phyloP scores from a whole-genome alignment of 2,329 filamentous ascomycete genomes.

The Calonectria pauciramosa region DNA sequence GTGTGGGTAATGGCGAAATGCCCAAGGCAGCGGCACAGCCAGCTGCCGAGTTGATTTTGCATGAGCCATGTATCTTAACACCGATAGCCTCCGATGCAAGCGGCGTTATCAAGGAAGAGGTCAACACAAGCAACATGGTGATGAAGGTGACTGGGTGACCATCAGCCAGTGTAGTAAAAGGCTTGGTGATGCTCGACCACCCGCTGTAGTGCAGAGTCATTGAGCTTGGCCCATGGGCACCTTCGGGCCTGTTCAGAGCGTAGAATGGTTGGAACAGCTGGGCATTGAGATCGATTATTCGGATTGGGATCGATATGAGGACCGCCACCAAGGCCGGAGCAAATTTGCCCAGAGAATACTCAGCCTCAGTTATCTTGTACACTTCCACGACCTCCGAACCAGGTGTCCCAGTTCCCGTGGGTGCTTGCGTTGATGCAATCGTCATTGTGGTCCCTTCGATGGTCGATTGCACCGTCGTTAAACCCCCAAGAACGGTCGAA shows the following conservation, averaged over 20 bases:
- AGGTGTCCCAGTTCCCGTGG: neutral
- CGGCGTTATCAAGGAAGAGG: constrained; percentile 31
- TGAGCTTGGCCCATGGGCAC: constrained; percentile 56
- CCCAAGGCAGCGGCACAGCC: constrained; percentile 40
- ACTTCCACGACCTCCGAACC: constrained; percentile 10
- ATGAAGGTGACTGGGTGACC: constrained; percentile 51
- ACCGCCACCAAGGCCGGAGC: constrained; percentile 57
- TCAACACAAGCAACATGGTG: constrained; percentile 26
- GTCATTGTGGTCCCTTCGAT: constrained; percentile 1
- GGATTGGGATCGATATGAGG: constrained; percentile 54
- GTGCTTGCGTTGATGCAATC: neutral
- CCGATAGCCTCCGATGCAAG: constrained; percentile 40
- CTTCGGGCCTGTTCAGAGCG: constrained; percentile 52
- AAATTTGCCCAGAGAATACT: constrained; percentile 58
- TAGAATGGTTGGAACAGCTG: constrained; percentile 61
- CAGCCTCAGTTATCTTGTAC: constrained; percentile 33
- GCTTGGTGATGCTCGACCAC: constrained; percentile 50
- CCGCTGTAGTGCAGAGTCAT: constrained; percentile 58
- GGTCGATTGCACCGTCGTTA: neutral
- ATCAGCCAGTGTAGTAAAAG: constrained; percentile 50
- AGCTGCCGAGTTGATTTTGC: constrained; percentile 32
- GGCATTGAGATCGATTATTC: constrained; percentile 56
- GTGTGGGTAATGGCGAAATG: constrained; percentile 32
- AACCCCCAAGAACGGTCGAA: neutral
- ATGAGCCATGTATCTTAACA: constrained; percentile 39